phyloP scores from a whole-genome alignment of 768 basidiomycete species.

The Russula earlei region DNA sequence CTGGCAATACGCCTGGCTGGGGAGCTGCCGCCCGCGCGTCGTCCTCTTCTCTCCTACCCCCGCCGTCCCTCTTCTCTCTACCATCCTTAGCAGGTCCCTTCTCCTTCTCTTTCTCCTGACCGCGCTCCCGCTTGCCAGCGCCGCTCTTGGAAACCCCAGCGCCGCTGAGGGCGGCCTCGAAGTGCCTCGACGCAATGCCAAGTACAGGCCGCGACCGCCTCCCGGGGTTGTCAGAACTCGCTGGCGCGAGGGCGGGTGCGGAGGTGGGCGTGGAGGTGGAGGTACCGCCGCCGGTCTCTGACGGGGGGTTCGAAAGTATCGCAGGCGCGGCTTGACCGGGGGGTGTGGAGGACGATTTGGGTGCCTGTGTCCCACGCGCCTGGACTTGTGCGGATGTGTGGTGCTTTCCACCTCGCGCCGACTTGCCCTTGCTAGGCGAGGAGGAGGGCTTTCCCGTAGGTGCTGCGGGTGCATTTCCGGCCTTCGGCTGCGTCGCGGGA shows the following conservation, averaged over 20 bases:
- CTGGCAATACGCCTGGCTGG: conserved; percentile 14
- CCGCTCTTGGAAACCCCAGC: conserved; percentile 43
- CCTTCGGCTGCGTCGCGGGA: neutral
- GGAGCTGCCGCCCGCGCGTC: neutral
- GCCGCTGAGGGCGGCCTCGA: conserved; percentile 63
- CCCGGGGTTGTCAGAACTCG: conserved; percentile 29
- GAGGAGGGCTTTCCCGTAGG: neutral
- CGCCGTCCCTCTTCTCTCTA: conserved; percentile 15
- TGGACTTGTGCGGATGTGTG: neutral
- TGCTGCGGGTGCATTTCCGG: neutral
- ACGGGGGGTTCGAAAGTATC: conserved; percentile 1
- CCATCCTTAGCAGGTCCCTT: conserved; percentile 20
- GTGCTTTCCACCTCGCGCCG: conserved; percentile 8
- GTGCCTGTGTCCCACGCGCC: neutral
- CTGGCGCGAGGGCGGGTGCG: conserved; percentile 12
- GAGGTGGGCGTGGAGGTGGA: conserved; percentile 12
- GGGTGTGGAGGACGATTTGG: neutral
- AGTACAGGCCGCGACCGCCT: conserved; percentile 40
- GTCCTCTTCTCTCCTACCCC: conserved; percentile 2
- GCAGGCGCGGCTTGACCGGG: neutral
- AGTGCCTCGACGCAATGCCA: conserved; percentile 55
- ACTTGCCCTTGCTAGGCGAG: conserved; percentile 9
- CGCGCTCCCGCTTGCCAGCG: conserved; percentile 19
- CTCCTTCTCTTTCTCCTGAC: conserved; percentile 28
- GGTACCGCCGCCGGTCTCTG: neutral